A percentile compares a stretch with the other conserved stretches of the same genome.
Conservation (phyloP, 768 basidiomycete genomes). For the Coprinopsis sp. region DNA sequence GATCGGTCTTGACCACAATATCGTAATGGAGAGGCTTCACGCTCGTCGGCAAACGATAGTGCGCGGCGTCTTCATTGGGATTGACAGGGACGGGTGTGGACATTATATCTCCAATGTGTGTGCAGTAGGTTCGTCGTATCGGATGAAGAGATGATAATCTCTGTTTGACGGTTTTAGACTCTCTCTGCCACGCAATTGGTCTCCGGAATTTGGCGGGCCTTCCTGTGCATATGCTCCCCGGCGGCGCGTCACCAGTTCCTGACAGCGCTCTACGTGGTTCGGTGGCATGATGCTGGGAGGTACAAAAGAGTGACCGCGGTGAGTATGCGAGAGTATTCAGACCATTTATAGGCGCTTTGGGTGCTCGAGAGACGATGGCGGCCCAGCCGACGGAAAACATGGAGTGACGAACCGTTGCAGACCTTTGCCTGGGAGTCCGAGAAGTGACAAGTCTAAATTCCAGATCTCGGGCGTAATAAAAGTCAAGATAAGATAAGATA, state of each 20-base stretch:
- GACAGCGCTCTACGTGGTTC: background rate
- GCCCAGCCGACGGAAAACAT: conserved; percentile 5
- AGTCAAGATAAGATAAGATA: too few species aligned
- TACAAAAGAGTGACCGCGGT: background rate
- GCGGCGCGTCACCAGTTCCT: background rate
- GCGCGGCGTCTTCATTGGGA: conserved; percentile 23
- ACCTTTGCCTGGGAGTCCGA: too few species aligned
- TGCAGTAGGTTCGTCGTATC: conserved; percentile 16
- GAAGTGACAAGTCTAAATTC: too few species aligned
- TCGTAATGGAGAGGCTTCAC: conserved; percentile 76
- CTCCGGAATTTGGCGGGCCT: conserved; percentile 9
- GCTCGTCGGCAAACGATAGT: conserved; percentile 61
- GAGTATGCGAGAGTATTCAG: background rate
- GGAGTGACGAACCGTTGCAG: too few species aligned
- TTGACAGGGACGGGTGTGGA: conserved; percentile 17
- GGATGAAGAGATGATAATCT: conserved; percentile 10
- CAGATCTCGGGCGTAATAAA: too few species aligned
- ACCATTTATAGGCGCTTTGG: background rate
- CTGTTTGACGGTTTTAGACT: conserved; percentile 2
- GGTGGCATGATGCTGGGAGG: background rate
- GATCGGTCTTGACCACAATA: conserved; percentile 74
- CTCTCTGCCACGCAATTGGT: background rate
- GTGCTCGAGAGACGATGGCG: background rate
- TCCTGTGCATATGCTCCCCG: background rate
- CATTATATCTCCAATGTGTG: conserved; percentile 20